phyloP scores from a whole-genome alignment of 2,329 filamentous ascomycete species.

The Epichloe bromicola region DNA sequence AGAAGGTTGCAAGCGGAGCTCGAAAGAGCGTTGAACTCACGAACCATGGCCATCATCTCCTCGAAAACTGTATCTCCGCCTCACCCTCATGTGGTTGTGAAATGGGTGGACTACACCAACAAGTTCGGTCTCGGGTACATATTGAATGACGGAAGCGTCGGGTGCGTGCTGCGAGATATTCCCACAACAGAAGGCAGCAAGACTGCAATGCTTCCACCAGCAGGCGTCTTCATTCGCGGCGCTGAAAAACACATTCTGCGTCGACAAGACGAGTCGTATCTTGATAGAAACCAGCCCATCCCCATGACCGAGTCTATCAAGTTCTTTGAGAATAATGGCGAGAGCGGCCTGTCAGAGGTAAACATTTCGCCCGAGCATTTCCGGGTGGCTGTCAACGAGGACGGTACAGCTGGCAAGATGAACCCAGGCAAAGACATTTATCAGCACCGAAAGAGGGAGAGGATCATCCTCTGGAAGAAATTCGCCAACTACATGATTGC shows the following conservation, averaged over 20 bases:
- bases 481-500: conserved; percentile 64
- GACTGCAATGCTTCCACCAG: conserved; percentile 47
- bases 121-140: conserved; percentile 79
- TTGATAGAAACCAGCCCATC: conserved; percentile 46
- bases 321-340: conserved; percentile 61
- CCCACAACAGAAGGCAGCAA: conserved; percentile 37
- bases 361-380: conserved; percentile 52
- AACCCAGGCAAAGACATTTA: conserved; percentile 49
- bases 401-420: conserved; percentile 49
- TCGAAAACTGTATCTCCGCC: conserved; percentile 40
- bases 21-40: conserved; percentile 48
- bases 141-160: conserved; percentile 67
- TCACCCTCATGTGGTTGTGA: conserved; percentile 53
- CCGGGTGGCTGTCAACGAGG: conserved; percentile 38
- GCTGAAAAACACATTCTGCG: conserved; percentile 59
- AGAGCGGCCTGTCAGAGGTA: conserved; percentile 48
- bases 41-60: conserved; percentile 47
- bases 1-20: conserved; percentile 45
- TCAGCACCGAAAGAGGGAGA: conserved; percentile 52
- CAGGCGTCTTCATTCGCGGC: conserved; percentile 57
- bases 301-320: conserved; percentile 52
- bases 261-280: conserved; percentile 40
- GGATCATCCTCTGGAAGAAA: conserved; percentile 58
- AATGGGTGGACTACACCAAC: conserved; percentile 84
- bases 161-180: conserved; percentile 51